Base-by-base conservation (phyloP, 2,329 filamentous ascomycete species). In the Arthrobotrys musiformis region DNA sequence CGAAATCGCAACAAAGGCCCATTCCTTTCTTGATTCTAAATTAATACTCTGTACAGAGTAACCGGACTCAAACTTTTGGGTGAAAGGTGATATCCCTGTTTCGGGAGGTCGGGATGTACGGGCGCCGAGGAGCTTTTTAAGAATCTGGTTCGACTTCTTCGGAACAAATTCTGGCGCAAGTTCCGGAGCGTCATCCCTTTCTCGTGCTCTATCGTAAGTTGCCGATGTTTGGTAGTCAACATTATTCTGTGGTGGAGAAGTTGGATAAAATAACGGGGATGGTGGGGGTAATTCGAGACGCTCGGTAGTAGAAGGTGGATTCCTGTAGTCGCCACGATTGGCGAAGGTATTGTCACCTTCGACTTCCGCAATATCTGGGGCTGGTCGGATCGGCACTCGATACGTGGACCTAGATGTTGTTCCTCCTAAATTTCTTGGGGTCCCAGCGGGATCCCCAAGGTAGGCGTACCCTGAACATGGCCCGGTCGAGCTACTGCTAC, bases 1-100 rank as follows among this genome's bases (percentile, higher is more conserved):
- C 4, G 73, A 77, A 54, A 70, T 33, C 11, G 60, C 73, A 48
- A 77, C 73, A 28, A 77, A 77, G 15, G 73, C 73, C 73, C 73
- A 77, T 28, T 77, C 73, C 19, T 67, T 77, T 37, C 52, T 58
- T 9, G 40, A 26, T n/a, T 77, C 73, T 7, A 77, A 37, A 40
- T 67, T 58, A 8, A 44, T 30, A 35, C 64, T 70, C 24, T 28
- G 54, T 33, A 77, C n/a, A n/a, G 50, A 46, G 37, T 70, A 54
- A 42, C 35, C 35, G 5, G 37, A 61, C 24, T 77, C 73, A 24
- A 35, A 28, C 22, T 67, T 77, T 22, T 28, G 40, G 4, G 15
- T 54, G 17, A 77, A 70, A 3, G 52, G 60, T 7, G 48, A 66
- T n/a, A 77, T n/a, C 11, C 48, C 52, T 8, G 48, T 52, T 9